Conservation (phyloP, 2,329 filamentous ascomycete species). For the Cladophialophora immunda region DNA sequence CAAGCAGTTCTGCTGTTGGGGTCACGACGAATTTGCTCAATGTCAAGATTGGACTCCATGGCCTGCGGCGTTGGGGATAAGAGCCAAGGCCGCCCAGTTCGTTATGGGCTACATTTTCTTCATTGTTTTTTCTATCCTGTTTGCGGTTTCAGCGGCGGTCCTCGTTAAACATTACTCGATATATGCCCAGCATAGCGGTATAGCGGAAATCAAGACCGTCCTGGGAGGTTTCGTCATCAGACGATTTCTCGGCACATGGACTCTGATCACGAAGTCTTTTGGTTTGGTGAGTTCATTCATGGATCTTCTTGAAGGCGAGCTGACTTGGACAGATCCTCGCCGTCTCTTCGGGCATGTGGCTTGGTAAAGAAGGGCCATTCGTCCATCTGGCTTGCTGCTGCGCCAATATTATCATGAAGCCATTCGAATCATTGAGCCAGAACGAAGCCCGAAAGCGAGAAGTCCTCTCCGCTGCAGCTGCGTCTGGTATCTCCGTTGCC, state of each 20-base stretch:
- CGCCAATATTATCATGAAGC: constrained; percentile 90
- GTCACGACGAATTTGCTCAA: constrained; percentile 80
- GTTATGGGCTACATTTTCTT: constrained; percentile 89
- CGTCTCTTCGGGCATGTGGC: constrained; percentile 93
- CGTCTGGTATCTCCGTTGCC: constrained; percentile 90
- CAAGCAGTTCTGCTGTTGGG: constrained; percentile 90
- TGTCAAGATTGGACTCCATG: constrained; percentile 90
- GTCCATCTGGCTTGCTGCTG: constrained; percentile 98
- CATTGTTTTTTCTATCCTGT: constrained; percentile 78
- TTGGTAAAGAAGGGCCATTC: constrained; percentile 93
- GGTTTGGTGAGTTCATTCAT: constrained; percentile 70
- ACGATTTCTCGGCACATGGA: constrained; percentile 87
- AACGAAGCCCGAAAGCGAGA: constrained; percentile 97
- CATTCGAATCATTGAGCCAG: constrained; percentile 79
- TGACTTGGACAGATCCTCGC: constrained; percentile 74
- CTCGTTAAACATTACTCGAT: constrained; percentile 84
- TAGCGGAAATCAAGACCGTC: constrained; percentile 97
- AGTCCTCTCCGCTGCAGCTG: constrained; percentile 88
- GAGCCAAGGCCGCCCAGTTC: constrained; percentile 75
- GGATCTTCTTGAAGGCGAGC: constrained; percentile 35
- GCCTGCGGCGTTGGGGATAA: constrained; percentile 76
- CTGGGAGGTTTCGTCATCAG: constrained; percentile 92
- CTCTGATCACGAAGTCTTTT: constrained; percentile 85
- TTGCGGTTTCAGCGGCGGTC: constrained; percentile 78
- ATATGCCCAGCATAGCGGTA: constrained; percentile 93